phyloP scores from a whole-genome alignment of 2,329 filamentous ascomycete genomes.

The Xylaria sp. region DNA sequence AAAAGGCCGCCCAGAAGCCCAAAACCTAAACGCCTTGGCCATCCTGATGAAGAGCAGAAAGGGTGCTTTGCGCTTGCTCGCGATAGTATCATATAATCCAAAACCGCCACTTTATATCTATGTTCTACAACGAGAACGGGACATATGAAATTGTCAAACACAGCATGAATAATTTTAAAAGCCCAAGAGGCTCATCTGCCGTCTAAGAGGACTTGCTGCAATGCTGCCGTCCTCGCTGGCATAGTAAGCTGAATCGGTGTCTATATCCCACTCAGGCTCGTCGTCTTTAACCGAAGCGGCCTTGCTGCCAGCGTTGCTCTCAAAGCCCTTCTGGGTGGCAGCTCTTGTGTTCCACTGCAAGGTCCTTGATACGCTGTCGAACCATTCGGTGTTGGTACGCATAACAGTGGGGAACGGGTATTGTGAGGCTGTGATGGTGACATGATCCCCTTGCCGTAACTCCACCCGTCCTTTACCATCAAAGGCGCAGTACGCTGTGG shows the following conservation, averaged over 20 bases:
- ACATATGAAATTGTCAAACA: too few species aligned
- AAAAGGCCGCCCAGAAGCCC: neutral
- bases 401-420: slow-evolving; percentile 98
- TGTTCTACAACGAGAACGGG: too few species aligned
- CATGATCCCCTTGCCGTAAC: slow-evolving; percentile 89
- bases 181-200: slow-evolving; percentile 76
- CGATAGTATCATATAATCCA: slow-evolving; percentile 19
- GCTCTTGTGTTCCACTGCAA: slow-evolving; percentile 94
- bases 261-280: slow-evolving; percentile 86
- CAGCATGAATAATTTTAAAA: too few species aligned
- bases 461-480: slow-evolving; percentile 97
- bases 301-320: slow-evolving; percentile 52
- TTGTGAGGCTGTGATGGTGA: slow-evolving; percentile 93
- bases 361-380: slow-evolving; percentile 90
- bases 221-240: slow-evolving; percentile 75
- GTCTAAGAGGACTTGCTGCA: slow-evolving; percentile 69
- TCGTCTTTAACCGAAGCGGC: slow-evolving; percentile 57
- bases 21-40: slow-evolving; percentile 20
- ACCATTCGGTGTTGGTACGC: slow-evolving; percentile 90
- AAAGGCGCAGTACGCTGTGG: slow-evolving; percentile 95
- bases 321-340: slow-evolving; percentile 90
- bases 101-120: slow-evolving; percentile 27
- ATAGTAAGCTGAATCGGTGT: slow-evolving; percentile 78
- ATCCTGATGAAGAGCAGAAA: neutral
- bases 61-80: slow-evolving; percentile 15